Conservation (phyloP, 257 asterid genomes). For the Eucommia ulmoides region DNA sequence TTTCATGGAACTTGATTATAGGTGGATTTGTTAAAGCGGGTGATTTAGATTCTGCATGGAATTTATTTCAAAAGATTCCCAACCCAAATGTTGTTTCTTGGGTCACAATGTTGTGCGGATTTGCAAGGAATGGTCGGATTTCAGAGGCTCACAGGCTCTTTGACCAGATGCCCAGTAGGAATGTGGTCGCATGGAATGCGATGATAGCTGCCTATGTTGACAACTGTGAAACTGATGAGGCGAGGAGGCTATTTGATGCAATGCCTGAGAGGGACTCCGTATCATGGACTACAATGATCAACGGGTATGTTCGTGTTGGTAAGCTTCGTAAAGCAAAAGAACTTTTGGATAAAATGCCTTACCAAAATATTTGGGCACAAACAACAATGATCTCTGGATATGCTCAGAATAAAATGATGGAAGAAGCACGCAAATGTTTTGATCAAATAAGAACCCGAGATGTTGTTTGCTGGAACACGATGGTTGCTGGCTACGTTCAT, state of each 20-base stretch:
- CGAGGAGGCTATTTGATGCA: slow-evolving; percentile 13
- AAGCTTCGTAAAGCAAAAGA: slow-evolving; percentile 22
- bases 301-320: slow-evolving; percentile 17
- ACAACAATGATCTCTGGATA: slow-evolving; percentile 25
- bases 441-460: slow-evolving; percentile 16
- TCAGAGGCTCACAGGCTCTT: slow-evolving; percentile 18
- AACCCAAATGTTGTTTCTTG: slow-evolving; percentile 21
- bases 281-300: slow-evolving; percentile 25
- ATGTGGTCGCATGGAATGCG: slow-evolving; percentile 28
- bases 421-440: slow-evolving; percentile 20
- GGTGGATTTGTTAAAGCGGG: slow-evolving; percentile 21
- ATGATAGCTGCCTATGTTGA: slow-evolving; percentile 30
- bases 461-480: slow-evolving; percentile 30
- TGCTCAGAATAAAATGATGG: slow-evolving; percentile 15
- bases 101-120: slow-evolving; percentile 29
- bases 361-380: slow-evolving; percentile 22
- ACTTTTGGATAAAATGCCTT: slow-evolving; percentile 19
- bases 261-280: slow-evolving; percentile 23
- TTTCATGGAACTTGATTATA: slow-evolving; percentile 26
- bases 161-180: slow-evolving; percentile 17
- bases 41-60: slow-evolving; percentile 17
- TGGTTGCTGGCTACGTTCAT: slow-evolving; percentile 24
- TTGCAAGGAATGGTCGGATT: slow-evolving; percentile 14
- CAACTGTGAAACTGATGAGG: slow-evolving; percentile 16
- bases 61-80: slow-evolving; percentile 18